Evolutionary conservation across 163 green algal genomes (phyloP), one percentile per base, ranked within the genome.

Genomic region (Botryococcus braunii): DNA sequence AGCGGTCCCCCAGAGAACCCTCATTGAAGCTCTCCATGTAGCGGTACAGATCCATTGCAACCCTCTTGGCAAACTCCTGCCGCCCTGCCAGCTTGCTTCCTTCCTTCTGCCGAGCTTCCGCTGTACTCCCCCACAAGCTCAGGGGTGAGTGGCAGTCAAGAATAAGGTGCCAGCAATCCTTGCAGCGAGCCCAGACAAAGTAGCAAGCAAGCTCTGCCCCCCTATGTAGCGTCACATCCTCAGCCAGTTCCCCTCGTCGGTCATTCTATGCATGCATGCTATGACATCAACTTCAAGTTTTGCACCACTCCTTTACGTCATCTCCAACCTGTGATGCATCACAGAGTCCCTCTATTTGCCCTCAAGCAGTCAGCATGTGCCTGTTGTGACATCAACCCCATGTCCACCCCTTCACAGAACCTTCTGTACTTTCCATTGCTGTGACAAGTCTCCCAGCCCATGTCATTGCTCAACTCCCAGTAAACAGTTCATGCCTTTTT

Each of bases 21-120:
- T 77, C 58, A 41, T 68, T 68, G 64, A 79, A 74, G 29, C 38
- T 62, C 41, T 61, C 46, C 74, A 95, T 87, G 69, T 85, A 96
- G 23, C 81, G 65, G 69, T 87, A 95, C 46, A 96, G 69, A 77
- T 95, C 85, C 57, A 89, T 66, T 0, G 79, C 90, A 6, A 96
- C 90, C 4, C 79, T 69, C 70, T 92, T 91, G 11, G 86, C 87
- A 83, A 93, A 96, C 5, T 92, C 85, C 62, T 89, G 79, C 61
- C 85, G 86, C 23, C 76, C 76, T 0, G 79, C 87, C 40, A 95
- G 58, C 65, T 88, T 84, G 57, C 66, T 77, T 47, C 79, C 75
- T 65, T 92, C 82, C 61, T 89, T 91, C 32, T 77, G 66, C 9
- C 71, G 46, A 36, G 90, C 61, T 67, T 91, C 85, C 29, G 13